These are phyloP conservation scores for Beverwykella pulmonaria DNA, from an alignment of 495 filamentous ascomycete genomes.

Conservation along the genomic window DNA sequence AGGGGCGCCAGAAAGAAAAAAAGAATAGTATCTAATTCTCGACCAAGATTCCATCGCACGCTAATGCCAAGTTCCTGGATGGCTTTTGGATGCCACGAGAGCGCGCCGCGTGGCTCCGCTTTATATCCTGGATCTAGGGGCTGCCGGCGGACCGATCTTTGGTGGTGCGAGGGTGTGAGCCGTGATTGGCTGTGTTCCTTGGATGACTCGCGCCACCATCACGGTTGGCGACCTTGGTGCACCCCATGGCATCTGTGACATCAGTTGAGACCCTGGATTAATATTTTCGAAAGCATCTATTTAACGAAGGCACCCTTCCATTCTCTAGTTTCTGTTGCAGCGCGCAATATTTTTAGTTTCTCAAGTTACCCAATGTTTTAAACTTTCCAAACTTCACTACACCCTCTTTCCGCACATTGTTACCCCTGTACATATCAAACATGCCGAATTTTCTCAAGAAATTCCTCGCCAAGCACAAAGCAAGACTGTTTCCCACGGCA, in stretches of 20 bases:
- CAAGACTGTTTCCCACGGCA: neutral
- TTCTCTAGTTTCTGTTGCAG: neutral
- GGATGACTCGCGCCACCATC: slow-evolving; percentile 26
- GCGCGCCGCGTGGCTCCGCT: slow-evolving; percentile 18
- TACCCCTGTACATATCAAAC: neutral
- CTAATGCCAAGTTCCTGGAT: neutral
- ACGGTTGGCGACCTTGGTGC: slow-evolving; percentile 5
- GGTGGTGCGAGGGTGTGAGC: neutral
- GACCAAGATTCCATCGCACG: neutral
- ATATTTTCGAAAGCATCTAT: neutral
- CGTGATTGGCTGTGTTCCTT: slow-evolving; percentile 26
- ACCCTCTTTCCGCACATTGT: neutral
- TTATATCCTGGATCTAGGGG: neutral
- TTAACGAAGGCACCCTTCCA: neutral
- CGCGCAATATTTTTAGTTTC: neutral
- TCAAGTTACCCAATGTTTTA: neutral
- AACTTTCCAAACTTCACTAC: slow-evolving; percentile 15
- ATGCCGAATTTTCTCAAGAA: slow-evolving; percentile 16
- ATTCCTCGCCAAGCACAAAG: slow-evolving; percentile 18
- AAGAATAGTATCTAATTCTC: neutral
- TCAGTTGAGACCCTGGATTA: slow-evolving; percentile 6
- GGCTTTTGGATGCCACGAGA: slow-evolving; percentile 16
- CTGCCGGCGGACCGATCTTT: neutral
- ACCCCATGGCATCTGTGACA: slow-evolving; percentile 13
- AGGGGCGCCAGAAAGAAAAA: neutral